Conservation (phyloP, 768 basidiomycete genomes). For the Leccinum imitatum region DNA sequence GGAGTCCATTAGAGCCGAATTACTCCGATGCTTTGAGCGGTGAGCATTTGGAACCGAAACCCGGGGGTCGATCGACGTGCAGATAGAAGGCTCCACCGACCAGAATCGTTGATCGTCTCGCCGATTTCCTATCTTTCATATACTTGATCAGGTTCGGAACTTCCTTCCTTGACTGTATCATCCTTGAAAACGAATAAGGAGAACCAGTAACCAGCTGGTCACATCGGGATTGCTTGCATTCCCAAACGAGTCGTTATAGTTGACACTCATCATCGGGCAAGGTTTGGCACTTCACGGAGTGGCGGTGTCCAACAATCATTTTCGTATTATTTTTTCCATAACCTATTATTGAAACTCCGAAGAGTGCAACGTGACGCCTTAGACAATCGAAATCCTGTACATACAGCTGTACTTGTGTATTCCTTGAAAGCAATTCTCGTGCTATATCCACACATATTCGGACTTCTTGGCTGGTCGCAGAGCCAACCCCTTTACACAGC, state of each 20-base stretch:
- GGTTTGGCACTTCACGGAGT: background rate
- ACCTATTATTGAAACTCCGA: background rate
- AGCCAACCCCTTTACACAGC: constrained; percentile 5
- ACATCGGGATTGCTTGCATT: background rate
- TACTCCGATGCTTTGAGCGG: background rate
- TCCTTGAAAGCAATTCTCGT: background rate
- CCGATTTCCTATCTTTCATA: background rate
- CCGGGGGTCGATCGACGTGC: background rate
- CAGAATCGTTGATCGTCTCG: background rate
- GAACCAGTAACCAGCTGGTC: background rate
- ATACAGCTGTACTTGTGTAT: background rate
- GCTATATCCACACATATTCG: constrained; percentile 1
- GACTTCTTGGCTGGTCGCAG: background rate
- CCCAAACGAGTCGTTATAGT: background rate
- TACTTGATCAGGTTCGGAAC: background rate
- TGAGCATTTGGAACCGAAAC: background rate
- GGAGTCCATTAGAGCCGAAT: background rate
- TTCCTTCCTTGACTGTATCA: background rate
- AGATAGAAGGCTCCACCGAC: background rate
- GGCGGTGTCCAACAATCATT: background rate
- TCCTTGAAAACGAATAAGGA: background rate
- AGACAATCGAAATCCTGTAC: background rate
- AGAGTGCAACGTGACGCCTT: background rate
- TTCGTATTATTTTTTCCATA: no score
- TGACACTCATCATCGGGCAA: background rate